A percentile compares a stretch with the other conserved stretches of the same genome.
These are phyloP conservation scores for Phytophthora pistaciae DNA, from an alignment of 352 stramenopile species.

Conservation along the genomic window DNA sequence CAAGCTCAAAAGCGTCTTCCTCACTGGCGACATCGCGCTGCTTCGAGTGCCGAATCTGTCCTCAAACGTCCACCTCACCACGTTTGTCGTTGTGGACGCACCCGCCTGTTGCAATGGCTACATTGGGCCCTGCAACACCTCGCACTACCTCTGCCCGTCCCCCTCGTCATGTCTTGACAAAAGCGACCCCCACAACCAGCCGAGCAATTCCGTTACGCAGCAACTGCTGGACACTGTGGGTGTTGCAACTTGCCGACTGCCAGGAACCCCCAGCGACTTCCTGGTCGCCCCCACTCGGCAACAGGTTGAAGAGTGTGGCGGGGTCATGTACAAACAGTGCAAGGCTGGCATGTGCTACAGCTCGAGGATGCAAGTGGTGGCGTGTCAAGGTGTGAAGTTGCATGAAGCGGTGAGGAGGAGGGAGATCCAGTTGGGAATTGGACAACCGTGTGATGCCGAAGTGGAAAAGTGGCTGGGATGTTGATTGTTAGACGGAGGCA, in stretches of 20 bases:
- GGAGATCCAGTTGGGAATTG: constrained; percentile 32
- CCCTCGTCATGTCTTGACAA: constrained; percentile 5
- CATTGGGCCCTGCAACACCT: constrained; percentile 14
- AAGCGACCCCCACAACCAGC: background rate
- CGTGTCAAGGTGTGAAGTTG: constrained; percentile 18
- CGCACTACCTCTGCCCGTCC: constrained; percentile 12
- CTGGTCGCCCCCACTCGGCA: background rate
- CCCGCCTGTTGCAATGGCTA: constrained; percentile 32
- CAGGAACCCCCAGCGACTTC: background rate
- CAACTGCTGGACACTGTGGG: constrained; percentile 7
- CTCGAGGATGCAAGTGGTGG: constrained; percentile 28
- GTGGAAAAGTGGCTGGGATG: constrained; percentile 44
- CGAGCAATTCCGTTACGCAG: constrained; percentile 9
- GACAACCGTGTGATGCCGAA: constrained; percentile 18
- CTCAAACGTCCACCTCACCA: background rate
- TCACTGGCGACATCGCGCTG: background rate
- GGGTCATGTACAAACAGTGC: constrained; percentile 34
- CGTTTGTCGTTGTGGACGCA: background rate
- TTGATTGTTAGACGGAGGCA: background rate
- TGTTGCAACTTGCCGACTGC: background rate
- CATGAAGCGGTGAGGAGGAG: constrained; percentile 25
- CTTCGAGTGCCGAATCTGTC: constrained; percentile 12
- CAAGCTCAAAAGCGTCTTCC: constrained; percentile 8
- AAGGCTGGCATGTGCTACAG: constrained; percentile 24
- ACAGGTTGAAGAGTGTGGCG: constrained; percentile 26